These are phyloP conservation scores for Candida rishiriensis DNA, from an alignment of 805 yeast genomes.

Conservation along the genomic window DNA sequence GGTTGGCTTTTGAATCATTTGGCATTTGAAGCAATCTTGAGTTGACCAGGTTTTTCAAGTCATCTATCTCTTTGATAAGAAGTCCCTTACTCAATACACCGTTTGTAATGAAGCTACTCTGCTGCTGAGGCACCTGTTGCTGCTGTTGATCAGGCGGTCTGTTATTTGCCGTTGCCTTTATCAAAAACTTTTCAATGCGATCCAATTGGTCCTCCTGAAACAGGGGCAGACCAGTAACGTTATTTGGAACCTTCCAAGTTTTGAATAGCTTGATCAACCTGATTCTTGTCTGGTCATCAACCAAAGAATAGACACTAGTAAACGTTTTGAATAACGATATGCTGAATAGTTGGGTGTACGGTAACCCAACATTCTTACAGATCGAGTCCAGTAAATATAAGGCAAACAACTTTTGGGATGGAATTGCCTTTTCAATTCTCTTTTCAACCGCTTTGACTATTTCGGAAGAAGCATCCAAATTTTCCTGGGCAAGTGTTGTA, in stretches of 20 bases:
- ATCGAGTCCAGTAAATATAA: conserved; percentile 87
- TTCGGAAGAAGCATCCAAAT: conserved; percentile 68
- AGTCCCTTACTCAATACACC: conserved; percentile 13
- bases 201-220: conserved; percentile 69
- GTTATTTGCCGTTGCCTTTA: conserved; percentile 48
- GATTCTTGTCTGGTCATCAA: conserved; percentile 67
- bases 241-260: conserved; percentile 78
- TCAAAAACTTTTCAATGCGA: conserved; percentile 69
- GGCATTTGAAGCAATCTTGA: conserved; percentile 33
- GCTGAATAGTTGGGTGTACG: conserved; percentile 78
- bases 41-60: conserved; percentile 40
- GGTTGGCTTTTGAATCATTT: conserved; percentile 37
- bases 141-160: conserved; percentile 14
- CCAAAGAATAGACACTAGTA: conserved; percentile 72
- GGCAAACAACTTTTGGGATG: conserved; percentile 78
- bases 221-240: conserved; percentile 59
- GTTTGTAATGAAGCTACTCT: neutral
- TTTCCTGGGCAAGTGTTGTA: conserved; percentile 84
- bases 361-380: conserved; percentile 84
- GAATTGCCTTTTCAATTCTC: conserved; percentile 73
- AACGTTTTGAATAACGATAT: conserved; percentile 64
- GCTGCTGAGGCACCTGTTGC: conserved; percentile 1
- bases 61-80: conserved; percentile 30
- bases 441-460: conserved; percentile 71
- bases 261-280: conserved; percentile 74